A percentile compares a stretch with the other conserved stretches of the same genome.
These are phyloP conservation scores for Rhynchosporium agropyri DNA, from an alignment of 2,329 filamentous ascomycete species.

Conservation along the genomic window DNA sequence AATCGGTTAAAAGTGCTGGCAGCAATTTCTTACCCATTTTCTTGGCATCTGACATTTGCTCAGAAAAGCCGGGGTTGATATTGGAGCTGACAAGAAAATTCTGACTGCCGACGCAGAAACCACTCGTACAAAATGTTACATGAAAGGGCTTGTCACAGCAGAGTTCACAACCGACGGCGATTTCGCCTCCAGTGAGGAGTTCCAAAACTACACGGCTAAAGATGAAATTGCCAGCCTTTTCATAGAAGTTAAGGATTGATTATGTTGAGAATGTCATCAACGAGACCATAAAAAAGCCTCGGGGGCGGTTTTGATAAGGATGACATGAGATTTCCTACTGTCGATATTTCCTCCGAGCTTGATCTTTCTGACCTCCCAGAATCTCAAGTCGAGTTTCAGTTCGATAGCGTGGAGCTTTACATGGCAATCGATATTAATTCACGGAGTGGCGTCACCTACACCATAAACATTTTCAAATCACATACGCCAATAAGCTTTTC, in stretches of 20 bases:
- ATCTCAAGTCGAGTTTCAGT: slow-evolving; percentile 48
- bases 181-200: slow-evolving; percentile 46
- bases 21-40: not conserved
- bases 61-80: slow-evolving; percentile 15
- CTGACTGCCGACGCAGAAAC: slow-evolving; percentile 45
- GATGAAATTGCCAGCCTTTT: slow-evolving; percentile 44
- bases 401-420: slow-evolving; percentile 57
- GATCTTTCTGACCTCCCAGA: slow-evolving; percentile 49
- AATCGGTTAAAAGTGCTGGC: slow-evolving; percentile 26
- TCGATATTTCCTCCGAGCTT: slow-evolving; percentile 50
- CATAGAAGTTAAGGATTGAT: slow-evolving; percentile 37
- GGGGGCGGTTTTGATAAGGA: slow-evolving; percentile 39
- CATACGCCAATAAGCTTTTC: slow-evolving; percentile 49
- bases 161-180: slow-evolving; percentile 47
- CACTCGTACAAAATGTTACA: slow-evolving; percentile 53
- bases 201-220: slow-evolving; percentile 44
- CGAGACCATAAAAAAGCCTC: slow-evolving; percentile 19
- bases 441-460: slow-evolving; percentile 49
- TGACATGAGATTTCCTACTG: slow-evolving; percentile 42
- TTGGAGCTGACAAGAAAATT: slow-evolving; percentile 31
- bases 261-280: slow-evolving; percentile 26
- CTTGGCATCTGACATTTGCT: not conserved
- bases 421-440: slow-evolving; percentile 51
- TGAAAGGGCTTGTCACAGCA: slow-evolving; percentile 51
- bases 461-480: slow-evolving; percentile 52